A percentile compares a stretch with the other conserved stretches of the same genome.
phyloP scores from a whole-genome alignment of 257 asterid genomes.

The Primulina tabacum region DNA sequence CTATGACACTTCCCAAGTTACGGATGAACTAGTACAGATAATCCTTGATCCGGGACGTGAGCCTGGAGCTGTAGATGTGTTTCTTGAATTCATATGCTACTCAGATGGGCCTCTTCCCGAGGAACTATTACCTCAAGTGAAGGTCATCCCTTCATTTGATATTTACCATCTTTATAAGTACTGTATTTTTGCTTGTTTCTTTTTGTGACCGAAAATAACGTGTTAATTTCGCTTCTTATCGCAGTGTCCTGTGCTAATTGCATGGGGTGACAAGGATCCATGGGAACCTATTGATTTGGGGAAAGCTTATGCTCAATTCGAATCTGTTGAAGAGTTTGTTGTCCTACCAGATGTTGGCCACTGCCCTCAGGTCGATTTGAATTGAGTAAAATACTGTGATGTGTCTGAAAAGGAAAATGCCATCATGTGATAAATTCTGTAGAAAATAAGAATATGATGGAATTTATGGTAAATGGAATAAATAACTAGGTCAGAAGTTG shows the following conservation, averaged over 20 bases:
- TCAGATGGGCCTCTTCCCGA: conserved; percentile 96
- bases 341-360: conserved; percentile 90
- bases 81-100: conserved; percentile 96
- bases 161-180: conserved; percentile 5
- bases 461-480: background rate
- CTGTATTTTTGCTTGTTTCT: background rate
- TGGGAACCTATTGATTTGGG: conserved; percentile 98
- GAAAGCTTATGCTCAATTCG: conserved; percentile 59
- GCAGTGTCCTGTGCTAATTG: conserved; percentile 90
- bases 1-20: conserved; percentile 83
- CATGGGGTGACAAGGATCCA: conserved; percentile 98
- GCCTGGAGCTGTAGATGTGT: conserved; percentile 92
- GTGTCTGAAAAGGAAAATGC: background rate
- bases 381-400: background rate
- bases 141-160: conserved; percentile 38
- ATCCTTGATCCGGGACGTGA: conserved; percentile 90
- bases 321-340: conserved; percentile 71
- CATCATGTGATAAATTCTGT: background rate
- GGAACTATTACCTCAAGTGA: conserved; percentile 83
- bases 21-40: conserved; percentile 78
- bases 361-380: conserved; percentile 81
- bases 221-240: conserved; percentile 5
- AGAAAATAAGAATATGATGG: background rate
- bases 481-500: background rate
- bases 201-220: background rate